phyloP scores from a whole-genome alignment of 225 moss, liverwort and hornwort species.

The Bryum argenteum region DNA sequence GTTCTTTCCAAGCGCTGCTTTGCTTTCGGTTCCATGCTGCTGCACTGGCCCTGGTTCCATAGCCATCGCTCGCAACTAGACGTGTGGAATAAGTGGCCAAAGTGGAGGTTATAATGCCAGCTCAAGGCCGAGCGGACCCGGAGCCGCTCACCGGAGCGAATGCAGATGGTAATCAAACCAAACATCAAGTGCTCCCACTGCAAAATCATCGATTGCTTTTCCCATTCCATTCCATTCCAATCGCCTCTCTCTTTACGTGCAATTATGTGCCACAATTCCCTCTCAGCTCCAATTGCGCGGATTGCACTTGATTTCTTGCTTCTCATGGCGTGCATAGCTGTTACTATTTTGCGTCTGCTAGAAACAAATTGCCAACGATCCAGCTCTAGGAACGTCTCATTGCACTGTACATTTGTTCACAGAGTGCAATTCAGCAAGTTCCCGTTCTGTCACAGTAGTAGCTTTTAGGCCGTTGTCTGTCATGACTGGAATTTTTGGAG shows the following conservation, averaged over 20 bases:
- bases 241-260: slow-evolving; percentile 25
- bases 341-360: slow-evolving; percentile 40
- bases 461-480: slow-evolving; percentile 5
- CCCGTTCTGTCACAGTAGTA: slow-evolving; percentile 12
- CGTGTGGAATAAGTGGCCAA: slow-evolving; percentile 41
- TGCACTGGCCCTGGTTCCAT: neutral
- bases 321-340: slow-evolving; percentile 39
- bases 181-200: neutral
- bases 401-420: slow-evolving; percentile 13
- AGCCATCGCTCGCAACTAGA: slow-evolving; percentile 15
- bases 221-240: slow-evolving; percentile 10
- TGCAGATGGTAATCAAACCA: slow-evolving; percentile 51
- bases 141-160: slow-evolving; percentile 47
- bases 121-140: slow-evolving; percentile 63
- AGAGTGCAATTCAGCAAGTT: slow-evolving; percentile 43
- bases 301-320: slow-evolving; percentile 49
- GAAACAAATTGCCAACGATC: slow-evolving; percentile 39
- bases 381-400: slow-evolving; percentile 39
- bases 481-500: slow-evolving; percentile 9
- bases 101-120: slow-evolving; percentile 64
- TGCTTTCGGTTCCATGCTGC: neutral
- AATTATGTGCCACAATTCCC: slow-evolving; percentile 33
- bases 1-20: neutral
- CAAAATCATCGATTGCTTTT: slow-evolving; percentile 20
- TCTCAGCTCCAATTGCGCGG: slow-evolving; percentile 49